Percentiles rank a stretch among this genome's conserved stretches.
phyloP scores from a whole-genome alignment of 495 filamentous ascomycete species.

The Daldinia decipiens region DNA sequence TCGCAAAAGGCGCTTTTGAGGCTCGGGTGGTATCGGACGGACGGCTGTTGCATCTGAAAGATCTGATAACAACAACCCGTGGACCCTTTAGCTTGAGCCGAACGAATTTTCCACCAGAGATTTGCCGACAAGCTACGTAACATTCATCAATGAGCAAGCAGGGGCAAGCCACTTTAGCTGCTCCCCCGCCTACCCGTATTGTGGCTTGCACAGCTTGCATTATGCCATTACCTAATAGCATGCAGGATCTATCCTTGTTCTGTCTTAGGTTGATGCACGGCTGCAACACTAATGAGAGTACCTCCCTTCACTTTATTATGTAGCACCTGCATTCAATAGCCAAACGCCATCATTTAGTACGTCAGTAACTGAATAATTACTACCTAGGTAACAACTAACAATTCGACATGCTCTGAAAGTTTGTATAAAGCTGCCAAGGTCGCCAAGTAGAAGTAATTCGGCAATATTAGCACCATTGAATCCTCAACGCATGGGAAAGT shows the following conservation, averaged over 20 bases:
- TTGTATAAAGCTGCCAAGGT: neutral
- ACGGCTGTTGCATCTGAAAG: slow-evolving; percentile 44
- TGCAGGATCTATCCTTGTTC: slow-evolving; percentile 2
- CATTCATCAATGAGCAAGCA: neutral
- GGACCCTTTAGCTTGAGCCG: slow-evolving; percentile 30
- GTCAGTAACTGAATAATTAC: neutral
- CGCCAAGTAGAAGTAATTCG: neutral
- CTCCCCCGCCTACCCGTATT: neutral
- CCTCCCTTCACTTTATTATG: neutral
- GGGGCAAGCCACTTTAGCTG: too few relatives aligned
- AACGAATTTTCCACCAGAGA: slow-evolving; percentile 34
- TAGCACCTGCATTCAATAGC: neutral
- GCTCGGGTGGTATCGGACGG: slow-evolving; percentile 49
- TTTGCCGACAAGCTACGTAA: slow-evolving; percentile 37
- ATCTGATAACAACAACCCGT: slow-evolving; percentile 43
- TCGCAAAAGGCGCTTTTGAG: slow-evolving; percentile 33
- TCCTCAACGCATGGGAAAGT: slow-evolving; percentile 23
- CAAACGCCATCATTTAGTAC: neutral
- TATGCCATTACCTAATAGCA: slow-evolving; percentile 14
- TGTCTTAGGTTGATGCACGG: slow-evolving; percentile 5
- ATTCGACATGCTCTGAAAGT: slow-evolving; percentile 13
- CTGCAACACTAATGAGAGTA: slow-evolving; percentile 2
- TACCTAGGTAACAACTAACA: too few relatives aligned
- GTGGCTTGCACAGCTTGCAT: slow-evolving; percentile 3
- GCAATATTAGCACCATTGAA: neutral